Evolutionary conservation across 768 basidiomycete genomes (phyloP).

Genomic region (Rhizopogon salebrosus): DNA sequence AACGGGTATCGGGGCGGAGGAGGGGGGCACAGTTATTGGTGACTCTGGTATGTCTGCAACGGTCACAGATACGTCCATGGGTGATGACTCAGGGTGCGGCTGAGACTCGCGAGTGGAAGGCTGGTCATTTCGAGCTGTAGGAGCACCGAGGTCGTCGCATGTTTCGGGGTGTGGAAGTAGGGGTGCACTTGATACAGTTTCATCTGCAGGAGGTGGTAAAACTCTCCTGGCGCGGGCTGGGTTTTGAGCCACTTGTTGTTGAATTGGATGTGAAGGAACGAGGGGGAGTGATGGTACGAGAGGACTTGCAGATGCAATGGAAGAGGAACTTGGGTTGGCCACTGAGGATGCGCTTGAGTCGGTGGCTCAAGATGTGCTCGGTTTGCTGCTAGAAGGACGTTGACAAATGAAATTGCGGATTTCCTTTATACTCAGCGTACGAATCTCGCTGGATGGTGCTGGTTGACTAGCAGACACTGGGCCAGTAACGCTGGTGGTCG

Average conservation of each 20-base stretch:
- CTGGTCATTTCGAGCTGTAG: background rate
- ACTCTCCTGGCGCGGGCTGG: background rate
- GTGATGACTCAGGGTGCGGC: background rate
- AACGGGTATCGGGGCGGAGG: slow-evolving; percentile 8
- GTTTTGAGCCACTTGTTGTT: background rate
- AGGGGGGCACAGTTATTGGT: slow-evolving; percentile 1
- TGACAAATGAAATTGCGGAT: background rate
- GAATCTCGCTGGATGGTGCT: background rate
- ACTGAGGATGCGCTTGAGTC: too few species aligned
- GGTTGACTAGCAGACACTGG: background rate
- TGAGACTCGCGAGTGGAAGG: background rate
- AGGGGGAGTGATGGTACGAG: background rate
- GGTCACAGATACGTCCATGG: background rate
- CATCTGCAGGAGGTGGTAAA: background rate
- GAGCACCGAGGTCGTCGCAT: background rate
- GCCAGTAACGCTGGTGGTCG: background rate
- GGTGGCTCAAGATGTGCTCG: too few species aligned
- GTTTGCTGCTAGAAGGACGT: background rate
- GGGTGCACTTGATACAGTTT: background rate
- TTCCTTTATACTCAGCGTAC: background rate
- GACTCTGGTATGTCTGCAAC: background rate
- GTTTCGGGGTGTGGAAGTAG: background rate
- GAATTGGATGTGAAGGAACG: background rate
- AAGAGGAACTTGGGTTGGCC: background rate
- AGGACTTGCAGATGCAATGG: background rate